phyloP scores from a whole-genome alignment of 345 rosid genomes.

The Melaleuca alternifolia region DNA sequence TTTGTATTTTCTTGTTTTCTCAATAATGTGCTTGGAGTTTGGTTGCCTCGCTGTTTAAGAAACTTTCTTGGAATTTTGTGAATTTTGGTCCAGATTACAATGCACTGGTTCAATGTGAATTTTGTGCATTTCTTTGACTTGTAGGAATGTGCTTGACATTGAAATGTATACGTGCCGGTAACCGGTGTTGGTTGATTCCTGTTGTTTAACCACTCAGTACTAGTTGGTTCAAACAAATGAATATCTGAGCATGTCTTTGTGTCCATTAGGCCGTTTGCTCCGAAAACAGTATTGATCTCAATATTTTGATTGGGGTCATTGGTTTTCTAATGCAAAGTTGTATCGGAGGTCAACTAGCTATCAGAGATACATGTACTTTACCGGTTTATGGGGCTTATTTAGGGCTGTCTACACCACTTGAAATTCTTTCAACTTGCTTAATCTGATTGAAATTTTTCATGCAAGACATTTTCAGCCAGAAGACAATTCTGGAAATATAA shows the following conservation, averaged over 20 bases:
- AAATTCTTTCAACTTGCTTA: background rate
- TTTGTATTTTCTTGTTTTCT: slow-evolving; percentile 3
- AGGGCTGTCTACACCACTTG: background rate
- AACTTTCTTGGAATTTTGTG: background rate
- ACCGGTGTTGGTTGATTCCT: background rate
- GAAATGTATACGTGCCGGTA: background rate
- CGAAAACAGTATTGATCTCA: background rate
- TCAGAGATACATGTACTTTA: background rate
- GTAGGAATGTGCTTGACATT: background rate
- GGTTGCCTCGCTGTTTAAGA: background rate
- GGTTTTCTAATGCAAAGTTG: background rate
- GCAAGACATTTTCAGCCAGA: background rate
- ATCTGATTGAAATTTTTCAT: background rate
- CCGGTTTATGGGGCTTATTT: background rate
- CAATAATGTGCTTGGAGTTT: background rate
- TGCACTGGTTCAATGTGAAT: background rate
- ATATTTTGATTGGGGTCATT: background rate
- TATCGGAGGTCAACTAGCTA: background rate
- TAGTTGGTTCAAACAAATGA: background rate
- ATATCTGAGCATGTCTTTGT: background rate
- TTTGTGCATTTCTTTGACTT: background rate
- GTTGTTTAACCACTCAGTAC: background rate
- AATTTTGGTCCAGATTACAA: background rate
- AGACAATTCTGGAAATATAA: background rate
- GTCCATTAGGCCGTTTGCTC: background rate